Evolutionary conservation across 73 alveolate species (phyloP), one percentile per base, ranked within the genome.

Genomic region (Durusdinium trenchii): DNA sequence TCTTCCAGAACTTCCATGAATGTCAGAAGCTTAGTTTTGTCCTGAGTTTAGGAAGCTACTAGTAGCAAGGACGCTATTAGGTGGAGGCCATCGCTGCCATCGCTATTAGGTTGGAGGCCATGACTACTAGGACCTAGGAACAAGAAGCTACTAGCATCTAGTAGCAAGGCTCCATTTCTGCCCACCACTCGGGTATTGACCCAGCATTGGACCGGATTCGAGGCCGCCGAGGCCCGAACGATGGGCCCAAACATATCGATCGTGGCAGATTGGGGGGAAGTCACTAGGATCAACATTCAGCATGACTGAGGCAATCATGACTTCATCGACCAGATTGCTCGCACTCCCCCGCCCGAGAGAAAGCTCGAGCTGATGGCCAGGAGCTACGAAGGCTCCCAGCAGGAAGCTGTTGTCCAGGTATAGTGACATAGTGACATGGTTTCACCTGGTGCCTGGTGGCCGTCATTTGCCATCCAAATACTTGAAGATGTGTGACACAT

Each of bases 311-410:
- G 96, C 54, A 91, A 91, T 42, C 98, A 91, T 91, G 73, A 91
- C 23, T 54, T 91, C 43, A 91, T 91, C 43, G 98, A 91, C 40
- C 98, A 91, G 76, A 91, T 89, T 0, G 98, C 98, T 76, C 98
- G 98, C 76, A 91, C 98, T 6, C 98, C 71, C 52, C 90, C 98
- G 36, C 79, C 64, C 3, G 78, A 71, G 14, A 71, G 98, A 28
- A 76, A 91, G 18, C 45, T 69, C n/a, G 82, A 38, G 28, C 18
- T 45, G 89, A 71, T 91, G 98, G 64, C 61, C 7, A 54, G 51
- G 28, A 81, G 89, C 98, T 91, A 91, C 98, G 64, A 47, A 30
- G 98, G 96, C 62, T 20, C 54, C 78, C 38, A 3, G n/a, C 43
- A 64, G 23, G 38, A 35, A 64, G 38, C 9, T 64, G 16, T 64